Evolutionary conservation across 1,139 yeast species (phyloP), one percentile per base, ranked within the genome.

Genomic region (Yamadazyma epiphylla): DNA sequence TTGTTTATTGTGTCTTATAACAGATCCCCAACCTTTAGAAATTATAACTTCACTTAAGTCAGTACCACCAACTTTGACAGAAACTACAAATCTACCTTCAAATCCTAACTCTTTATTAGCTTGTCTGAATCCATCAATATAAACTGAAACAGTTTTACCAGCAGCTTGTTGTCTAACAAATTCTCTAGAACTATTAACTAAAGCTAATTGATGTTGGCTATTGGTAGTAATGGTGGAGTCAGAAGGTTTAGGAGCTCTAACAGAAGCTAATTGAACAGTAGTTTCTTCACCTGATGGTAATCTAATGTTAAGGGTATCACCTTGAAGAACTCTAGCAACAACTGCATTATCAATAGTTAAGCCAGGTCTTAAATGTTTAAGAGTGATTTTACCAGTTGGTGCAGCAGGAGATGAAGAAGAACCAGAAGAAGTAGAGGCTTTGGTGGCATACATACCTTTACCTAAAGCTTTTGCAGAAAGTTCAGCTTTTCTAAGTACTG

Each of bases 1-100:
- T 37, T 83, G 87, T 53, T 79, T 80, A 49, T 80, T 78, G 55
- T 84, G 94, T 52, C 77, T 79, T 37, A 83, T 71, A 15, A 85
- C 95, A n/a, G 83, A 64, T 13, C 87, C 94, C 58, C 69, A 75
- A 6, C 95, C 96, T 35, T 64, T 67, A 24, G 67, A 59, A 19
- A 86, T 80, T 32, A 86, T 55, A 15, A 64, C 46, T 45, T 77
- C 77, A n/a, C 86, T 76, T 28, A 86, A 62, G 46, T 83, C 85
- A 30, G 60, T 59, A 12, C 16, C 15, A 19, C 68, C 59, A 24
- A 79, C 48, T 33, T 58, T 58, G 39, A 64, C 48, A 27, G 82
- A 70, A 9, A 83, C 91, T 41, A 84, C 55, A 27, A 81, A 77
- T 33, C 89, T 70, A 32, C 75, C 74, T 25, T 80, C 89, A 44